A percentile compares a stretch with the other conserved stretches of the same genome.
phyloP scores from a whole-genome alignment of 169 alveolate species.

The Cryptosporidium baileyi region DNA sequence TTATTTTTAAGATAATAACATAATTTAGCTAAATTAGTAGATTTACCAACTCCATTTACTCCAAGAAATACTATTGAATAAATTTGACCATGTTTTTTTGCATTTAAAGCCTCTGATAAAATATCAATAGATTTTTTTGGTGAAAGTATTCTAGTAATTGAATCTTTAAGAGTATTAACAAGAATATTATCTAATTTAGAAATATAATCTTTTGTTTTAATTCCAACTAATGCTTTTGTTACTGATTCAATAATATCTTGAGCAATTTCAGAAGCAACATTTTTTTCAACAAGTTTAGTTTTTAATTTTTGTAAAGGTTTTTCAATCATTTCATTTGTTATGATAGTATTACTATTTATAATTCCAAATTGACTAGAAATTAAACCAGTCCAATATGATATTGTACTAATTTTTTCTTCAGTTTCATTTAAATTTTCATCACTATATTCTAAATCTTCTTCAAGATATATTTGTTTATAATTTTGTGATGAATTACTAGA shows the following conservation, averaged over 20 bases:
- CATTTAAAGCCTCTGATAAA: constrained; percentile 88
- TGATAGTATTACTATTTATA: constrained; percentile 83
- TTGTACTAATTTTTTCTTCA: constrained; percentile 74
- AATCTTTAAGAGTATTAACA: constrained; percentile 82
- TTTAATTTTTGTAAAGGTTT: constrained; percentile 84
- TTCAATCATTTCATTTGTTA: constrained; percentile 85
- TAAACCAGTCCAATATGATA: constrained; percentile 82
- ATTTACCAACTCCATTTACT: constrained; percentile 99
- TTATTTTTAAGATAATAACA: constrained; percentile 92
- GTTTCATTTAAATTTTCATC: constrained; percentile 73
- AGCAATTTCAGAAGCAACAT: constrained; percentile 91
- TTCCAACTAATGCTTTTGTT: constrained; percentile 81
- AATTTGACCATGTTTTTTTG: constrained; percentile 89
- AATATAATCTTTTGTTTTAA: constrained; percentile 85
- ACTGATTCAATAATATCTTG: constrained; percentile 85
- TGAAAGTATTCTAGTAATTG: constrained; percentile 87
- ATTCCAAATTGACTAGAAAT: constrained; percentile 81
- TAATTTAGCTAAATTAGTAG: constrained; percentile 98
- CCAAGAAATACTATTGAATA: constrained; percentile 94
- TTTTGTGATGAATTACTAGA: constrained; percentile 5
- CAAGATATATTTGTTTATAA: constrained; percentile 40
- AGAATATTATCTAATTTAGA: constrained; percentile 83
- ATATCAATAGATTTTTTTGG: constrained; percentile 90
- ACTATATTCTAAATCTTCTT: constrained; percentile 71
- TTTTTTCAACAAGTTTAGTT: constrained; percentile 84